Evolutionary conservation across 202 grass and related monocot genomes (phyloP), one percentile per base, ranked within the genome.

Genomic region (Carex arenaria): DNA sequence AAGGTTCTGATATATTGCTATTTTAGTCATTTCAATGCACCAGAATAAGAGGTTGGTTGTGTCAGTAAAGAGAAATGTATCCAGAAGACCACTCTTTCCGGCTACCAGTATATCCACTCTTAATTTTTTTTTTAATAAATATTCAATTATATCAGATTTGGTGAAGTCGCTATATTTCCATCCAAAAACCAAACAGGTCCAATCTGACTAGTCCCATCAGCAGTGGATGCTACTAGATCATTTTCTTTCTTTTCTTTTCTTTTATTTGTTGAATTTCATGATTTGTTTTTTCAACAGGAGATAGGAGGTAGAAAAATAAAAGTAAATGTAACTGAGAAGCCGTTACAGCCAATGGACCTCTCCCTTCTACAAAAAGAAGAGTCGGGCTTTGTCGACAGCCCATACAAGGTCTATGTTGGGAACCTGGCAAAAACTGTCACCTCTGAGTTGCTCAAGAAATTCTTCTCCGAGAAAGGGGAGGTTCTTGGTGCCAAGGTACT

Each of bases 401-500:
- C 92, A 12, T 90, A 95, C 78, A 98, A 98, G 88, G 91, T 95
- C 87, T 98, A 98, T 63, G 89, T 98, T 69, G 96, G 91, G 64
- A 98, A 98, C 87, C 88, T 98, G 75, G 93, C 93, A 0, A 98
- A 93, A 80, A 90, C 83, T 10, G 93, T 98, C 32, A 98, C 91
- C 6, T 86, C 89, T 0, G 91, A 98, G 45, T 68, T 93, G 51
- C 96, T 98, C 72, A 88, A 83, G 74, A 92, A 93, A 3, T 95
- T 95, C 88, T 98, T 98, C 64, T 89, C 93, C 74, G 96, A 90
- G 43, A 95, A 93, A 83, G 96, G 96, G 60, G 80, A 95, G 53
- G 90, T 95, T 71, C 89, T 98, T 60, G 93, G 96, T 55, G 96
- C 93, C 12, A 98, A 88, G 0, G 73, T 78, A 78, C 30, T 1